phyloP scores from a whole-genome alignment of 441 rosid species.

The Raphanus hybrid region DNA sequence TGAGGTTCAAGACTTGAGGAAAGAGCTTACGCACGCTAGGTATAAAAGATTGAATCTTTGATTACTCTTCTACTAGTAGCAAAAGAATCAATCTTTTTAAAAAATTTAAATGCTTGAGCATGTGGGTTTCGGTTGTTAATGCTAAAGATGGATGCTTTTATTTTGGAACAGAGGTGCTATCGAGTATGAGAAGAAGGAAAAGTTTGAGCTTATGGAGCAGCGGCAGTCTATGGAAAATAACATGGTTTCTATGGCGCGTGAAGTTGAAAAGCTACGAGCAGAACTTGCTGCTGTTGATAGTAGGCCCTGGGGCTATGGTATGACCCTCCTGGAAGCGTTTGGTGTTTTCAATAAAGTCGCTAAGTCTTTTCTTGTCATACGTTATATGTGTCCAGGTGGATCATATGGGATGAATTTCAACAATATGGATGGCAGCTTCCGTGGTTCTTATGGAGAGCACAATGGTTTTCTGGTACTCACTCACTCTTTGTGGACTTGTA shows the following conservation, averaged over 20 bases:
- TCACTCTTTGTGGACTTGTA: slow-evolving; percentile 21
- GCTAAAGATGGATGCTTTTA: not conserved
- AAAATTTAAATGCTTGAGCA: not conserved
- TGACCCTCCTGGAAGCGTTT: slow-evolving; percentile 24
- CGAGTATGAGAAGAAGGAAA: slow-evolving; percentile 94
- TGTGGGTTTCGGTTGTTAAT: not conserved
- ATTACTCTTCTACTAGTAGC: no score
- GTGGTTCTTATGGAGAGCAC: slow-evolving; percentile 72
- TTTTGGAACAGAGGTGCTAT: slow-evolving; percentile 62
- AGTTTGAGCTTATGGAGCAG: slow-evolving; percentile 88
- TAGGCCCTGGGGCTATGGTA: slow-evolving; percentile 85
- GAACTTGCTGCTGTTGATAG: slow-evolving; percentile 68
- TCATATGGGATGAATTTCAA: slow-evolving; percentile 71
- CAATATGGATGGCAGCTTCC: slow-evolving; percentile 55
- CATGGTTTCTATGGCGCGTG: slow-evolving; percentile 96
- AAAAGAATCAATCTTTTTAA: no score
- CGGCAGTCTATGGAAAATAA: slow-evolving; percentile 92
- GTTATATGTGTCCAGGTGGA: slow-evolving; percentile 58
- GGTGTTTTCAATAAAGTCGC: slow-evolving; percentile 15
- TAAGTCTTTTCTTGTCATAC: slow-evolving; percentile 33
- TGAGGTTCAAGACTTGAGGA: slow-evolving; percentile 75
- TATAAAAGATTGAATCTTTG: slow-evolving; percentile 34
- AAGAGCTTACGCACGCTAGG: slow-evolving; percentile 95
- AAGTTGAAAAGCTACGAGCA: slow-evolving; percentile 93
- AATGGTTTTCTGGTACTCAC: slow-evolving; percentile 70